Base-by-base conservation (phyloP, 2,329 filamentous ascomycete genomes). In the Penicillium psychrosexuale region DNA sequence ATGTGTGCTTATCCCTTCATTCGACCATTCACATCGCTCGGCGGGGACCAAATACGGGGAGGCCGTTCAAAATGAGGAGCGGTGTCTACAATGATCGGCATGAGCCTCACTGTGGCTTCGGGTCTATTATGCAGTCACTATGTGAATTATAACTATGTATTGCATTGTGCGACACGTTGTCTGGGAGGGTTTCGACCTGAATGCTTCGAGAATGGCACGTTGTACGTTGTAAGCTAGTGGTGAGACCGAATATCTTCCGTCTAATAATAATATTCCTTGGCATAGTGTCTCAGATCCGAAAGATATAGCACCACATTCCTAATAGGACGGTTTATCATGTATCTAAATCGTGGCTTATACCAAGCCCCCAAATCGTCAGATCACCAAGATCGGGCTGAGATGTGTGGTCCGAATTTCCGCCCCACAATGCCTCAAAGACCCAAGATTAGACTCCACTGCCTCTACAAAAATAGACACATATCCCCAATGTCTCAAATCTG, bases 401-500 rank as follows among this genome's bases (percentile, higher is more conserved):
- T 33, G 2, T 28, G 13, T 28, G 12, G 36, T 42, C 15, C 15
- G 19, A 31, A 33, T 28, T 30, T n/a, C 51, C 45, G 56, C 56
- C 60, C 58, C 57, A 55, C 42, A 42, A n/a, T 53, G 51, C 56
- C 59, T 60, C 49, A 58, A 51, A 44, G 34, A n/a, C 12, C 42
- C 38, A 50, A 33, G 22, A 38, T 24, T 36, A 27, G 46, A 47
- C 46, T 19, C 8, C 37, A 31, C 13, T 34, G 15, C 36, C 39
- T 22, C 13, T 53, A 55, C 51, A 55, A 57, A 60, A 62, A 62
- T 63, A 61, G 53, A 43, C 38, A 17, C 8, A 11, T 28, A 34
- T 34, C 40, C 47, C 39, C 42, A 46, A 56, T 63, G 58, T 59
- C 60, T 63, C 56, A 47, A 39, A 59, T 55, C 55, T 8, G n/a